Conservation (phyloP, 495 filamentous ascomycete species). For the Penicillium longicatenatum region DNA sequence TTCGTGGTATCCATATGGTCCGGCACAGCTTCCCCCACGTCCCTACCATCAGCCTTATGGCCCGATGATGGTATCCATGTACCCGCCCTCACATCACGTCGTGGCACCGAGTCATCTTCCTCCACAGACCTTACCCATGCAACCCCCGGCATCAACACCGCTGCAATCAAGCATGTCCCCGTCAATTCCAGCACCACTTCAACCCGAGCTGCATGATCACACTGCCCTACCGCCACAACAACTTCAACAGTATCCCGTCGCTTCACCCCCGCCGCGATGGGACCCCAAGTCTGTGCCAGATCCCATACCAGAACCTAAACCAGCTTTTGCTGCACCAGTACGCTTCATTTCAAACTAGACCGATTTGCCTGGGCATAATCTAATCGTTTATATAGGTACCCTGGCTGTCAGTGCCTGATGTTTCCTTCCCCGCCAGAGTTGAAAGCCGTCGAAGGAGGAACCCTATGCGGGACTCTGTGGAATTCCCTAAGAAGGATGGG, state of each 20-base stretch:
- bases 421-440: constrained; percentile 61
- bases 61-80: constrained; percentile 54
- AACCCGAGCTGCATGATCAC: constrained; percentile 39
- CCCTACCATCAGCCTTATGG: constrained; percentile 44
- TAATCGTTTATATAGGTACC: constrained; percentile 58
- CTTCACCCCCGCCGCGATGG: constrained; percentile 35
- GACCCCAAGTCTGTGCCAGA: constrained; percentile 27
- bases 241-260: constrained; percentile 28
- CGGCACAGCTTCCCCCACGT: constrained; percentile 47
- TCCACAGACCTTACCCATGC: constrained; percentile 38
- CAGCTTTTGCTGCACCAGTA: constrained; percentile 66
- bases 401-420: constrained; percentile 75
- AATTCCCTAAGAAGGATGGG: constrained; percentile 51
- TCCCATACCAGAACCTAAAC: constrained; percentile 23
- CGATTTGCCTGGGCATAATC: constrained; percentile 1
- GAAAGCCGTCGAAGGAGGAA: constrained; percentile 44
- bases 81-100: constrained; percentile 47
- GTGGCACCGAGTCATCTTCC: constrained; percentile 43
- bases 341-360: constrained; percentile 30
- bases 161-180: constrained; percentile 48
- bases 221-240: constrained; percentile 30
- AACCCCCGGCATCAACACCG: constrained; percentile 45
- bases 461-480: constrained; percentile 41
- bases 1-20: constrained; percentile 51
- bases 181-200: constrained; percentile 29